These are phyloP conservation scores for Polychaeton citri DNA, from an alignment of 2,329 filamentous ascomycete species.

Conservation along the genomic window DNA sequence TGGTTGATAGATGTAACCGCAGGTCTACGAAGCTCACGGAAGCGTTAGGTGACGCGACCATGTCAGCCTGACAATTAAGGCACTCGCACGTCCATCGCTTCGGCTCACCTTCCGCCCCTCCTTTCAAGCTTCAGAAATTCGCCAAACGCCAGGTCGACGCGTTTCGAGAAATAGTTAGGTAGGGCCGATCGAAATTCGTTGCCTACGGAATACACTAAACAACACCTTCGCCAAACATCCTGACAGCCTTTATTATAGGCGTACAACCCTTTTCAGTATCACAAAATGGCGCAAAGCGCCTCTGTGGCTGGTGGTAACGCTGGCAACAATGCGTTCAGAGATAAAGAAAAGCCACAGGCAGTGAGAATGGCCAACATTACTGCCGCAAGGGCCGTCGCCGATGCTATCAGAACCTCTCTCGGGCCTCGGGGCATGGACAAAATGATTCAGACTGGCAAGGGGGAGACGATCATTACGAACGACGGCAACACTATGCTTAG, in stretches of 20 bases:
- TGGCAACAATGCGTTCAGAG: slow-evolving; percentile 56
- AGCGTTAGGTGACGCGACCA: neutral
- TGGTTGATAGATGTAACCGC: neutral
- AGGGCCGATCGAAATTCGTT: neutral
- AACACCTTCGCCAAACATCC: neutral
- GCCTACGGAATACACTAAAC: neutral
- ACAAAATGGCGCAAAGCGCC: slow-evolving; percentile 26
- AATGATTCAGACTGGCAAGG: slow-evolving; percentile 96
- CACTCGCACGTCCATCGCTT: neutral
- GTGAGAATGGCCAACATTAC: slow-evolving; percentile 95
- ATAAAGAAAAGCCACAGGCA: slow-evolving; percentile 97
- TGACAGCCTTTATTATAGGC: too few species aligned
- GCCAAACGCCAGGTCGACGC: neutral
- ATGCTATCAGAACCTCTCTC: slow-evolving; percentile 93
- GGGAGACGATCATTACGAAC: slow-evolving; percentile 98
- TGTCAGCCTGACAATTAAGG: neutral
- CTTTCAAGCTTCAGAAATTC: neutral
- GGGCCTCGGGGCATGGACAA: slow-evolving; percentile 98
- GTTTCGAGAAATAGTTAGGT: neutral
- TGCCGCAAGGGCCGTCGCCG: slow-evolving; percentile 90
- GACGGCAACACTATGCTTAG: slow-evolving; percentile 98
- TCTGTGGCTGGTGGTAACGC: slow-evolving; percentile 26
- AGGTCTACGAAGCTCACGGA: slow-evolving; percentile 1
- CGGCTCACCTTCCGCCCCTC: neutral
- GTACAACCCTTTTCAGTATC: too few species aligned